Percentiles rank a stretch among this genome's conserved stretches.
phyloP scores from a whole-genome alignment of 2,329 filamentous ascomycete genomes.

The Cordyceps farinosa region DNA sequence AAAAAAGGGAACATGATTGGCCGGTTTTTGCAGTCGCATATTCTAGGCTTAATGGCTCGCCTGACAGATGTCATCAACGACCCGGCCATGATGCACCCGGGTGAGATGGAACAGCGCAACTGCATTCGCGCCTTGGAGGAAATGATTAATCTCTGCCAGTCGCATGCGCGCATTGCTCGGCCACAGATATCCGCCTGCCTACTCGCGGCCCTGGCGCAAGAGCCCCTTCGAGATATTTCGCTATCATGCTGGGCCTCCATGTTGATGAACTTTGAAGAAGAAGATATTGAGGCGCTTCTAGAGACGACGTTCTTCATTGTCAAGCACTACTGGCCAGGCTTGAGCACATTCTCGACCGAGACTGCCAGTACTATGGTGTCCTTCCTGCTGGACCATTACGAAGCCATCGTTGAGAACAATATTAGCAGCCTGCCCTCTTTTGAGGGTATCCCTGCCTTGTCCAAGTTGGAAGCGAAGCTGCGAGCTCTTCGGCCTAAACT shows the following conservation, averaged over 20 bases:
- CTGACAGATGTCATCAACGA: slow-evolving; percentile 79
- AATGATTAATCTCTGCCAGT: slow-evolving; percentile 74
- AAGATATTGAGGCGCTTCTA: slow-evolving; percentile 74
- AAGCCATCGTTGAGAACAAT: slow-evolving; percentile 57
- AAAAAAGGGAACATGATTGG: slow-evolving; percentile 59
- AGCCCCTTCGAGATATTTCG: slow-evolving; percentile 70
- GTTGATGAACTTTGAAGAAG: slow-evolving; percentile 68
- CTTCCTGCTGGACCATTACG: slow-evolving; percentile 62
- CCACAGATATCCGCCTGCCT: slow-evolving; percentile 96
- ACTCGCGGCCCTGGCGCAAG: slow-evolving; percentile 73
- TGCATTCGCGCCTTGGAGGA: slow-evolving; percentile 83
- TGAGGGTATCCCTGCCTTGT: slow-evolving; percentile 63
- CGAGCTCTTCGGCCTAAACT: slow-evolving; percentile 55
- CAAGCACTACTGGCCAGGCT: slow-evolving; percentile 69
- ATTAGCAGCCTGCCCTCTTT: slow-evolving; percentile 78
- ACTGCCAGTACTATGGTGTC: slow-evolving; percentile 61
- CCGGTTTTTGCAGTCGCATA: slow-evolving; percentile 75
- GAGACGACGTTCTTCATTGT: slow-evolving; percentile 90
- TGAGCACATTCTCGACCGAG: slow-evolving; percentile 59
- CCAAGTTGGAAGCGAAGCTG: slow-evolving; percentile 64
- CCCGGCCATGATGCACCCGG: slow-evolving; percentile 48
- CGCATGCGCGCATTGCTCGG: slow-evolving; percentile 71
- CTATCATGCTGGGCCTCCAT: slow-evolving; percentile 83
- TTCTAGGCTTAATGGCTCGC: slow-evolving; percentile 80
- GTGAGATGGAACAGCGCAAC: slow-evolving; percentile 65